A percentile compares a stretch with the other conserved stretches of the same genome.
Evolutionary conservation across 2,329 filamentous ascomycete species (phyloP).

Genomic region (Fusarium duplospermum): DNA sequence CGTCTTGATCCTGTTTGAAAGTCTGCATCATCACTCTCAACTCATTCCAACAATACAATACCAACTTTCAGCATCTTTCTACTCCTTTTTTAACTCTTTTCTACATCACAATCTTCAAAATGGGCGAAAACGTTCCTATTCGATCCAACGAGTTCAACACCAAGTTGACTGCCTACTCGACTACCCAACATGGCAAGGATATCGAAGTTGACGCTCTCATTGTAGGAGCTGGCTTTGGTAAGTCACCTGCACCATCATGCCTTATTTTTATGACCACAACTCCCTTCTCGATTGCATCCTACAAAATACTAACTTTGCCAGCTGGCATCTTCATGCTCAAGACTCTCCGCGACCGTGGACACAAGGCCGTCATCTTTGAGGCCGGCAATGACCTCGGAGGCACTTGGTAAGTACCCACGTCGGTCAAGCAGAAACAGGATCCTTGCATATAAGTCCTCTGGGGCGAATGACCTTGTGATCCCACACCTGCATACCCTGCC

Average conservation of each 20-base stretch:
- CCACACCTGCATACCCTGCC: not conserved
- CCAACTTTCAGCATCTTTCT: not conserved
- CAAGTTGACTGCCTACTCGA: conserved; percentile 53
- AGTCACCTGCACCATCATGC: not conserved
- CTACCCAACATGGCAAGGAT: conserved; percentile 45
- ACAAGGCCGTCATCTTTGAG: conserved; percentile 63
- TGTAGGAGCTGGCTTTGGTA: conserved; percentile 59
- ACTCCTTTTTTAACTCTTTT: not conserved
- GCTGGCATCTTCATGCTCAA: conserved; percentile 64
- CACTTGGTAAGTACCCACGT: conserved; percentile 48
- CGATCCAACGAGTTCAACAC: conserved; percentile 55
- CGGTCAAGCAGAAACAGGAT: not conserved
- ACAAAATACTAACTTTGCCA: conserved; percentile 5
- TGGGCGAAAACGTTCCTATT: conserved; percentile 37
- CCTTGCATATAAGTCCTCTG: not conserved
- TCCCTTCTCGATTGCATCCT: not conserved
- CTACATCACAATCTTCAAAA: conserved; percentile 4
- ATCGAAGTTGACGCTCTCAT: conserved; percentile 58
- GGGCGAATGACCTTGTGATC: not conserved
- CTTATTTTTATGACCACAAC: not conserved
- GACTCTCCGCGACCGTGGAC: conserved; percentile 61
- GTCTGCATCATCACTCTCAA: not conserved
- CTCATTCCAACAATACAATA: not conserved
- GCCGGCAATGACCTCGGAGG: conserved; percentile 63
- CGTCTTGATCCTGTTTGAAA: not conserved